Conservation (phyloP, 2,329 filamentous ascomycete genomes). For the Nigrograna mackinnonii region DNA sequence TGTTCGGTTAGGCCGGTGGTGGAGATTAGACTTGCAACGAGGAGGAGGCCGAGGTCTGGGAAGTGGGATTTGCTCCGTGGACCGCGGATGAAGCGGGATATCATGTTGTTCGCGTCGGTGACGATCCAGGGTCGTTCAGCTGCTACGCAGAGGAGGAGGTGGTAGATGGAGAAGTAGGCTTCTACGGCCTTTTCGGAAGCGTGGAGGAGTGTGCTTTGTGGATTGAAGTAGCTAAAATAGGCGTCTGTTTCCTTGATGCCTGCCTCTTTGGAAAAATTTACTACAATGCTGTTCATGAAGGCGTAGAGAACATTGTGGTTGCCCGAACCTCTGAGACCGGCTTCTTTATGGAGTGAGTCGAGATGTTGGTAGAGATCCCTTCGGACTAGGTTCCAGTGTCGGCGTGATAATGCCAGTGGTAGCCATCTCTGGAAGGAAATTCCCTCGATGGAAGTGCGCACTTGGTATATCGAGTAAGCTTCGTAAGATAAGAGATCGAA, state of each 20-base stretch:
- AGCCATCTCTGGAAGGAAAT: conserved; percentile 49
- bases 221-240: conserved; percentile 12
- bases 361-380: conserved; percentile 28
- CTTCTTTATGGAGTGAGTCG: conserved; percentile 20
- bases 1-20: conserved; percentile 44
- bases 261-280: conserved; percentile 48
- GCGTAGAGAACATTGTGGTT: conserved; percentile 45
- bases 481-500: conserved; percentile 54
- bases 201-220: conserved; percentile 48
- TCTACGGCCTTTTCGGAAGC: conserved; percentile 59
- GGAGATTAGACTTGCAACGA: conserved; percentile 53
- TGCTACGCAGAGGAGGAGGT: conserved; percentile 54
- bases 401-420: conserved; percentile 50
- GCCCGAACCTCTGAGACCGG: conserved; percentile 22
- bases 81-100: conserved; percentile 45
- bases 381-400: conserved; percentile 49
- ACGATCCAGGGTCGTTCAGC: conserved; percentile 42
- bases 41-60: conserved; percentile 54
- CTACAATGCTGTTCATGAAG: conserved; percentile 58
- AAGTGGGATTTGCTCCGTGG: conserved; percentile 46
- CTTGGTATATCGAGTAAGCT: conserved; percentile 40
- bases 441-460: conserved; percentile 49
- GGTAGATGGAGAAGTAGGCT: conserved; percentile 57
- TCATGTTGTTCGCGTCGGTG: conserved; percentile 43
- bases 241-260: too few species aligned